Base-by-base conservation (phyloP, 1,284 basidiomycete genomes). In the Sporisorium reilianum region DNA sequence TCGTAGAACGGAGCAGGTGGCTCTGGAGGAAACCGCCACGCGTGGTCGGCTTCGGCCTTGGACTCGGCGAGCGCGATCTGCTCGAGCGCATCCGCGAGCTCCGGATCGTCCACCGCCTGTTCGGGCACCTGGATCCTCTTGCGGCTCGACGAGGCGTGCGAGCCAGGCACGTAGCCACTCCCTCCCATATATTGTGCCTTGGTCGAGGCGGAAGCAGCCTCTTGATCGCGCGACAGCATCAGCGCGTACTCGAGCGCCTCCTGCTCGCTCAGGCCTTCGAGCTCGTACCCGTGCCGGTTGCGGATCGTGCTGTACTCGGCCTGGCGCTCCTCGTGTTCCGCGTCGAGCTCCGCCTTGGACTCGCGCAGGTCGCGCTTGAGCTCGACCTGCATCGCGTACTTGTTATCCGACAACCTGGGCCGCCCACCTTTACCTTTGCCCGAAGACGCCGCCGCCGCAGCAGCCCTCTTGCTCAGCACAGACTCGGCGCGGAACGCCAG, bases 151-250 rank as follows among this genome's bases (percentile, higher is more conserved):
- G 55, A 59, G 22, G 72, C 66, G 32, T 59, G 53, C 22, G 63
- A 62, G 14, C 62, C 66, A 3, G 72, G 64, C 6, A 70, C 63
- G 41, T 70, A 66, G 0, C 66, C 72, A 16, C 46, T 41, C 0
- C 62, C 62, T 3, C 65, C 65, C 64, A 64, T 61, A 26, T 23
- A 12, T 18, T 25, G 55, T 4, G 63, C 65, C 26, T 70, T 59
- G 5, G 1, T 45, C 2, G 26, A 48, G 0, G 53, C 64, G 18
- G 48, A 79, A 5, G 71, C 81, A 61, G 87, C 86, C 25, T 89
- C 89, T 80, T 94, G 91, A 38, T 95, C 93, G 6, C 91, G 89
- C 69, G 91, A 93, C 62, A 95, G 88, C 92, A 95, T 93, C 56
- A 95, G 84, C 0, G 90, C 88, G 79, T 94, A 94, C 75, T 93